Percentiles rank a stretch among this genome's conserved stretches.
Evolutionary conservation across 352 stramenopile species (phyloP).

Genomic region (Pythium aphanidermatum): DNA sequence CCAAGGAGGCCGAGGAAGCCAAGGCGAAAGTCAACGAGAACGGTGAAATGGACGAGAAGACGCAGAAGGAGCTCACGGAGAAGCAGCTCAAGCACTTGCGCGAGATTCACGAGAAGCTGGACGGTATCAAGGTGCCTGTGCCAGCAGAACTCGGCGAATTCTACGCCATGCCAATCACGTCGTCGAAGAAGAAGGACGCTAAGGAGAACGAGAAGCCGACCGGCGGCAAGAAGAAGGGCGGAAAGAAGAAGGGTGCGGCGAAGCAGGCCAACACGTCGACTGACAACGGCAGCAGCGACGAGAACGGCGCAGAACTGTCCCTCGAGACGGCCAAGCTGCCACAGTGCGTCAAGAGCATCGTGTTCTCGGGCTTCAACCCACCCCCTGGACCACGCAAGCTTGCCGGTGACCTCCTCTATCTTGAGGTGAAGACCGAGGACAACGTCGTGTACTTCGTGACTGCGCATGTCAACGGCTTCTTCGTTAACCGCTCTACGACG

Average conservation of each 20-base stretch:
- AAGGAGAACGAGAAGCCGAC: constrained; percentile 20
- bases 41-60: constrained; percentile 35
- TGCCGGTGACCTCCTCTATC: constrained; percentile 92
- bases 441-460: constrained; percentile 80
- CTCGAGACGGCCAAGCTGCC: constrained; percentile 54
- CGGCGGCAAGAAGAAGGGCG: constrained; percentile 21
- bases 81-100: constrained; percentile 75
- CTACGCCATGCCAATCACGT: constrained; percentile 33
- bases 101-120: constrained; percentile 80
- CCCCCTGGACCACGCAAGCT: constrained; percentile 89
- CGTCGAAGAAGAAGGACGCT: constrained; percentile 21
- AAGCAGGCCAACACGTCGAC: constrained; percentile 3
- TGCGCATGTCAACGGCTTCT: constrained; percentile 90
- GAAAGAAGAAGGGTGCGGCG: constrained; percentile 27
- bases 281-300: constrained; percentile 19
- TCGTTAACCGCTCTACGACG: constrained; percentile 84
- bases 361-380: constrained; percentile 93
- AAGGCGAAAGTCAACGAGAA: no score
- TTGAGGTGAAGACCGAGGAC: constrained; percentile 84
- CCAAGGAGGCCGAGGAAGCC: no score
- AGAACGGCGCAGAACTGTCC: constrained; percentile 21
- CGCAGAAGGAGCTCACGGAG: constrained; percentile 67
- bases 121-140: constrained; percentile 68
- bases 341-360: constrained; percentile 87
- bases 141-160: constrained; percentile 55